Evolutionary conservation across 2,329 filamentous ascomycete genomes (phyloP).

Genomic region (Fusarium nygamai): DNA sequence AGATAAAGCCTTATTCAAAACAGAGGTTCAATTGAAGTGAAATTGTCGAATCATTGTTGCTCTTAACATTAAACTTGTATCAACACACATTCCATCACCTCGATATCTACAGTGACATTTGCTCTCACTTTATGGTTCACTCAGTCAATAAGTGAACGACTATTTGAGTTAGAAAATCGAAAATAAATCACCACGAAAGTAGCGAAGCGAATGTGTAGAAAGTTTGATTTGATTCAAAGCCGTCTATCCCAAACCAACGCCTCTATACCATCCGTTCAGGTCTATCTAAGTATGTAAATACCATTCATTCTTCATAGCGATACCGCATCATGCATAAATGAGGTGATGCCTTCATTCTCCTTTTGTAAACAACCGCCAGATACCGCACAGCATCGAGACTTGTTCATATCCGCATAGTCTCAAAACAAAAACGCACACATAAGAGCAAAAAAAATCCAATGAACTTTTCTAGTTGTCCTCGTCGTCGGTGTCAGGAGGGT

Average conservation of each 20-base stretch:
- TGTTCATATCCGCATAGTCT: slow-evolving; percentile 14
- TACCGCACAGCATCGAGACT: slow-evolving; percentile 13
- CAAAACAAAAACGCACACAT: slow-evolving; percentile 5
- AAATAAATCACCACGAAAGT: not conserved
- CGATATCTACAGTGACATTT: not conserved
- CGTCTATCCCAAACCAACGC: slow-evolving; percentile 42
- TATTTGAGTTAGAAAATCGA: not conserved
- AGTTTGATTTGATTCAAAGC: slow-evolving; percentile 35
- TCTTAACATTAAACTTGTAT: not conserved
- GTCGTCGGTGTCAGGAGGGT: slow-evolving; percentile 80
- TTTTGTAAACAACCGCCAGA: slow-evolving; percentile 9
- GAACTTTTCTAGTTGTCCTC: slow-evolving; percentile 59
- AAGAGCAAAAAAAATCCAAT: slow-evolving; percentile 8
- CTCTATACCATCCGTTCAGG: slow-evolving; percentile 38
- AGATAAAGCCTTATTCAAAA: not conserved
- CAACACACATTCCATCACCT: not conserved
- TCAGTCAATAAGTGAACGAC: not conserved
- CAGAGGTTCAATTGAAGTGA: not conserved
- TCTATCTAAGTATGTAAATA: slow-evolving; percentile 33
- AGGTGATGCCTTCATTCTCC: slow-evolving; percentile 10
- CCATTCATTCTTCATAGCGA: slow-evolving; percentile 28
- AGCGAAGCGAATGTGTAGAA: slow-evolving; percentile 2
- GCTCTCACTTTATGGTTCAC: not conserved
- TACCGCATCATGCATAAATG: slow-evolving; percentile 16
- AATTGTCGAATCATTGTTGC: not conserved